Evolutionary conservation across 2,329 filamentous ascomycete genomes (phyloP), one percentile per base, ranked within the genome.

Genomic region (Chaetomium strumarium): DNA sequence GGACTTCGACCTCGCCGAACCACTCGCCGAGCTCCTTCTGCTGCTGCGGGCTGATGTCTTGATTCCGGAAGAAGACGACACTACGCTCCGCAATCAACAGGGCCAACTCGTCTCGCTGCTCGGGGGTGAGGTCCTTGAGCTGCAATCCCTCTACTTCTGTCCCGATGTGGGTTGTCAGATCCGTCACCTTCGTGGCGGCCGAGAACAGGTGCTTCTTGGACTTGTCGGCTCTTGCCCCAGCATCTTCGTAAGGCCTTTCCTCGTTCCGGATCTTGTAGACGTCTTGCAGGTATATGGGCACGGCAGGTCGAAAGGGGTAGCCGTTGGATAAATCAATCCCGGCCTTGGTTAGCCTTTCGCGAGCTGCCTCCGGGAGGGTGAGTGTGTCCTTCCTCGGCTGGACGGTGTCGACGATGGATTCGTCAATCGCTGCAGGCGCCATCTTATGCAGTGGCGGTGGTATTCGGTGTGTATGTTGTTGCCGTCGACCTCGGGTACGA

Each of bases 91-190:
- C 46, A 17, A 49, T 49, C 14, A 49, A n/a, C 19, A 49, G 19
- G 8, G 46, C 46, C 7, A 49, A 17, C 30, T 49, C 46, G 11
- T 49, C 46, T 16, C 46, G 46, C 30, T 49, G 46, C 46, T 49
- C 46, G 11, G 46, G 46, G 8, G 46, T 49, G 38, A 49, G 46
- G 29, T 49, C 46, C 29, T 42, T 49, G 16, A 49, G 46, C 38
- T 49, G 46, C 20, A 49, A 13, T 11, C 46, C 46, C 38, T 49
- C 46, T 13, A 49, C 41, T 12, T 49, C 46, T 6, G 46, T 49
- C 13, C 46, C 46, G 12, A 49, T 49, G 37, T 49, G 30, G 30
- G 46, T 24, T 14, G 46, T 49, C 37, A 49, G 17, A n/a, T 49
- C 46, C 13, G 46, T 49, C 8, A 49, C 46, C 30, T 49, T 49